Evolutionary conservation across 495 filamentous ascomycete genomes (phyloP), one percentile per base, ranked within the genome.

Genomic region (Penicillium simplicissimum): DNA sequence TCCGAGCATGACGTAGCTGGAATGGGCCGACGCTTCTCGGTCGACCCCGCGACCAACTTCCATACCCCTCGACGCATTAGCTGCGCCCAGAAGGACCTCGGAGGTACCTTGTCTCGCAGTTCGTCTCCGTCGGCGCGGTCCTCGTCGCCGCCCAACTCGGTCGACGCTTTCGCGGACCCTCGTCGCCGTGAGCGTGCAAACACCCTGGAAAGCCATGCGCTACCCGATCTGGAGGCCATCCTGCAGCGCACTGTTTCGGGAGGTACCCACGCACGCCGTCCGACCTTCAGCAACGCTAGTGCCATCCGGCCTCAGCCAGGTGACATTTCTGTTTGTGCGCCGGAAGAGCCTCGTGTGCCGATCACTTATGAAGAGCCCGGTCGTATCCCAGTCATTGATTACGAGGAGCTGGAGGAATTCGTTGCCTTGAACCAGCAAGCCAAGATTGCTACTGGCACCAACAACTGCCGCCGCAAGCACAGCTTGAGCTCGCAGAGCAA

Each of bases 271-370:
- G 74, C 67, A 43, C 81, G 81, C 13, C 84, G 85, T 6, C 85
- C 84, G 6, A 88, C 86, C 13, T 84, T 88, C 59, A 87, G 80
- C 71, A 85, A 88, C 63, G 82, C 80, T 21, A 81, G 83, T 58
- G 76, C 70, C 33, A 71, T 80, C 23, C 74, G 80, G n/a, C 75
- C 78, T 3, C 80, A 78, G 34, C 67, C 73, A 11, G 76, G 77
- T 13, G 76, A 82, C 45, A 74, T 79, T 17, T 75, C 79, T 35
- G 71, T 77, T 28, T 73, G 75, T 38, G 55, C 68, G 1, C 87
- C 91, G 64, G 93, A 94, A 49, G 93, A 97, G 72, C 87, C 94
- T 3, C 96, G 92, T 76, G 94, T 92, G 56, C 91, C 90, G n/a
- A 35, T 36, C 13, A 67, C 64, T 21, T 80, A 63, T 21, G 81